Evolutionary conservation across 1,284 basidiomycete species (phyloP).

Genomic region (Apiotrichum porosum): DNA sequence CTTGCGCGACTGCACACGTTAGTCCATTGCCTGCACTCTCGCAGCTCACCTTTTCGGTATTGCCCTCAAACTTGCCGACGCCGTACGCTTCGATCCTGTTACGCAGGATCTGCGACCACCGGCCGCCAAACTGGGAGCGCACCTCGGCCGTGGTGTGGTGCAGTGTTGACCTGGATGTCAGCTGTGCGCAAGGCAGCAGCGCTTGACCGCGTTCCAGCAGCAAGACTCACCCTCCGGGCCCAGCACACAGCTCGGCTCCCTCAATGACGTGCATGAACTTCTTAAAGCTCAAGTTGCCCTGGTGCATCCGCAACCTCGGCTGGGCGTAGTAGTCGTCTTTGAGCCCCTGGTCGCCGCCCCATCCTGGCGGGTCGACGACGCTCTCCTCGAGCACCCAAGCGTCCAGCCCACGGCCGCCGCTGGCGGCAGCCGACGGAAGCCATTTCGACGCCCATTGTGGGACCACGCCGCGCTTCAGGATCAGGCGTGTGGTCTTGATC

Average conservation of each 20-base stretch:
- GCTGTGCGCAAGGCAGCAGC: not conserved
- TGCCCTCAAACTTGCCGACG: slow-evolving; percentile 44
- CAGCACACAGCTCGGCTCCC: slow-evolving; percentile 40
- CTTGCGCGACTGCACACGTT: slow-evolving; percentile 34
- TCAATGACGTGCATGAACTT: slow-evolving; percentile 49
- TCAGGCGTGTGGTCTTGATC: slow-evolving; percentile 81
- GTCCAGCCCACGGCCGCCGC: slow-evolving; percentile 54
- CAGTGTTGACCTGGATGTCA: slow-evolving; percentile 27
- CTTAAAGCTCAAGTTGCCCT: slow-evolving; percentile 46
- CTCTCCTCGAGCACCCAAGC: slow-evolving; percentile 85
- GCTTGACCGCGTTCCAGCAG: too few relatives aligned
- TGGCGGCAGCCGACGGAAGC: slow-evolving; percentile 61
- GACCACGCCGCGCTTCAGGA: slow-evolving; percentile 83
- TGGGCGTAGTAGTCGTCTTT: slow-evolving; percentile 20
- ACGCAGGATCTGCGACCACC: slow-evolving; percentile 41
- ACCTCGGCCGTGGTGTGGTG: slow-evolving; percentile 47
- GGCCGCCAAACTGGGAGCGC: slow-evolving; percentile 43
- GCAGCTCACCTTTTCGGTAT: slow-evolving; percentile 40
- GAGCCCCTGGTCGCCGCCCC: slow-evolving; percentile 13
- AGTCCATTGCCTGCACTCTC: too few relatives aligned
- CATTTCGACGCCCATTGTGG: slow-evolving; percentile 77
- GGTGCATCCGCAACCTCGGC: slow-evolving; percentile 35
- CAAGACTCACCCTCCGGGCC: slow-evolving; percentile 39
- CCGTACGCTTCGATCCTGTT: slow-evolving; percentile 45
- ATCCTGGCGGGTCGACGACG: slow-evolving; percentile 57